phyloP scores from a whole-genome alignment of 1,284 basidiomycete genomes.

The Boletus hoseneyae region DNA sequence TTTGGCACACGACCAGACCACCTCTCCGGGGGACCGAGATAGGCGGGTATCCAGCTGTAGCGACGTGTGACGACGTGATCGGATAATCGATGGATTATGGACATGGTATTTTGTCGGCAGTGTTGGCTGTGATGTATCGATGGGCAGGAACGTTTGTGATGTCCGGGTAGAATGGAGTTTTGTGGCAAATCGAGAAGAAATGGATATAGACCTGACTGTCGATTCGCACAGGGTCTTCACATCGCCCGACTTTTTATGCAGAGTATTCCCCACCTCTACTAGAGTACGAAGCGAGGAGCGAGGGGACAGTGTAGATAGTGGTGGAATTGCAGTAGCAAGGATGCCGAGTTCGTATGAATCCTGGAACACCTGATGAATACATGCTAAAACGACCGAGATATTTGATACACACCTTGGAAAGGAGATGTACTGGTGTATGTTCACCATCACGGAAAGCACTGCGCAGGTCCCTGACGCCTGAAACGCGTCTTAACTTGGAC shows the following conservation, averaged over 20 bases:
- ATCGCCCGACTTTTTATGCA: slow-evolving; percentile 11
- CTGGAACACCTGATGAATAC: slow-evolving; percentile 12
- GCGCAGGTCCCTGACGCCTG: slow-evolving; percentile 25
- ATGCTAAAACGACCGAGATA: not conserved
- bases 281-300: slow-evolving; percentile 28
- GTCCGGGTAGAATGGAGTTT: slow-evolving; percentile 16
- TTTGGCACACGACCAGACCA: slow-evolving; percentile 32
- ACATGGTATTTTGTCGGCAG: slow-evolving; percentile 8
- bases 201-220: slow-evolving; percentile 23
- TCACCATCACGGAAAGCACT: slow-evolving; percentile 22
- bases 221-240: slow-evolving; percentile 23
- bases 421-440: slow-evolving; percentile 6
- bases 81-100: slow-evolving; percentile 13
- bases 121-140: slow-evolving; percentile 9
- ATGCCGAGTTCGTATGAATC: slow-evolving; percentile 25
- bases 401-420: slow-evolving; percentile 21
- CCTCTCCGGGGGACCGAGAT: slow-evolving; percentile 10
- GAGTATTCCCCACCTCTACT: slow-evolving; percentile 16
- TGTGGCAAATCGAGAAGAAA: slow-evolving; percentile 16
- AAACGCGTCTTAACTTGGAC: slow-evolving; percentile 25
- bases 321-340: slow-evolving; percentile 8
- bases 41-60: slow-evolving; percentile 3
- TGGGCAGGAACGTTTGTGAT: slow-evolving; percentile 3
- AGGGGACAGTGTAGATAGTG: slow-evolving; percentile 13
- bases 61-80: slow-evolving; percentile 13